Evolutionary conservation across 1,139 yeast species (phyloP).

Genomic region (Kazachstania sp.): DNA sequence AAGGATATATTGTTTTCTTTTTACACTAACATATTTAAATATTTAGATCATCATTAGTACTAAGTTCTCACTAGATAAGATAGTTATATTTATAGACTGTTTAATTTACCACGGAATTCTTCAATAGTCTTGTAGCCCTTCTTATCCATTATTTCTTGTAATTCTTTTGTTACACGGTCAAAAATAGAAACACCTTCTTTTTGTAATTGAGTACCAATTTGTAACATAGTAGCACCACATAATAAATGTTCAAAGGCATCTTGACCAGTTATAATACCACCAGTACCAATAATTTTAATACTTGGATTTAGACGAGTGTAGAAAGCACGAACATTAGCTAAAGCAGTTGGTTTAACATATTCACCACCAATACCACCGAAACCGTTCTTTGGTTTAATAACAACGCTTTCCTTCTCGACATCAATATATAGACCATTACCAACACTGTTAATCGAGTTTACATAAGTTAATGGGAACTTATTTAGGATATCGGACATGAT

Average conservation of each 20-base stretch:
- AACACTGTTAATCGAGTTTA: slow-evolving; percentile 25
- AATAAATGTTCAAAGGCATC: slow-evolving; percentile 27
- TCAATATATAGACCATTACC: slow-evolving; percentile 27
- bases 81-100: slow-evolving; percentile 7
- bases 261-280: slow-evolving; percentile 25
- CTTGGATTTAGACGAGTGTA: slow-evolving; percentile 24
- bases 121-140: slow-evolving; percentile 25
- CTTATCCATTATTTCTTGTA: slow-evolving; percentile 20
- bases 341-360: slow-evolving; percentile 27
- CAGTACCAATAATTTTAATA: slow-evolving; percentile 26
- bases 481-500: slow-evolving; percentile 21
- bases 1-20: background rate
- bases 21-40: background rate
- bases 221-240: slow-evolving; percentile 28
- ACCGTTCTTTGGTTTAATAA: slow-evolving; percentile 26
- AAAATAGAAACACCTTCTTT: slow-evolving; percentile 24
- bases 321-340: slow-evolving; percentile 28
- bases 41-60: background rate
- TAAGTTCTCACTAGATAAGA: no score
- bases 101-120: slow-evolving; percentile 27
- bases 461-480: slow-evolving; percentile 23
- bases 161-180: slow-evolving; percentile 19
- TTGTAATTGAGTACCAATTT: slow-evolving; percentile 24
- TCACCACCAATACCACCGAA: slow-evolving; percentile 30
- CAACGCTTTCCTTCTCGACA: slow-evolving; percentile 22